phyloP scores from a whole-genome alignment of 2,329 filamentous ascomycete genomes.

The Diaporthe nobilis region DNA sequence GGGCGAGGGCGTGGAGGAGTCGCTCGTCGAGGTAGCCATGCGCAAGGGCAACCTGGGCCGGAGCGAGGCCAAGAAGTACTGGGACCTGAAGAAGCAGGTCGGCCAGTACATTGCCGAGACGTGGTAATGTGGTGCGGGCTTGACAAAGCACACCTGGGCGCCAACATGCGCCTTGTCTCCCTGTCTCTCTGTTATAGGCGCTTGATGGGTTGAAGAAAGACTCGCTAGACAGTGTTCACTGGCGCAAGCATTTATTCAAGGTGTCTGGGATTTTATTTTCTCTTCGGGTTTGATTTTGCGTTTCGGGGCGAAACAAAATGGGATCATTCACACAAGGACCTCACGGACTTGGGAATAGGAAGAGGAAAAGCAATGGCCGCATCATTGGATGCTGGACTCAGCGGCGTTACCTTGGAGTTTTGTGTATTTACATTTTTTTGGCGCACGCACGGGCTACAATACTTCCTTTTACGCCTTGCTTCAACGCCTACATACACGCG shows the following conservation, averaged over 20 bases:
- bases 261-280: not conserved
- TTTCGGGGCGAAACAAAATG: slow-evolving; percentile 12
- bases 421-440: not conserved
- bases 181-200: slow-evolving; percentile 19
- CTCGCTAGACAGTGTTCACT: slow-evolving; percentile 1
- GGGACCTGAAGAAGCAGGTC: slow-evolving; percentile 90
- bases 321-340: slow-evolving; percentile 32
- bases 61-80: slow-evolving; percentile 88
- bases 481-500: not conserved
- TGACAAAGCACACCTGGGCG: slow-evolving; percentile 4
- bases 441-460: not conserved
- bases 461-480: not conserved
- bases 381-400: slow-evolving; percentile 1
- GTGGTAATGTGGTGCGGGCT: slow-evolving; percentile 60
- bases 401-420: slow-evolving; percentile 4
- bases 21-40: slow-evolving; percentile 92
- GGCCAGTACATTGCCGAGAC: slow-evolving; percentile 96
- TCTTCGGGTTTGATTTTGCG: not conserved
- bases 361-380: slow-evolving; percentile 12
- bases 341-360: slow-evolving; percentile 24
- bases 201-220: not conserved
- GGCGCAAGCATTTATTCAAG: slow-evolving; percentile 26
- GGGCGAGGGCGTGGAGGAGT: slow-evolving; percentile 94
- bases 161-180: not conserved
- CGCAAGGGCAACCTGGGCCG: slow-evolving; percentile 88